Conservation (phyloP, 2,329 filamentous ascomycete species). For the Aspergillus pseudoterreus region DNA sequence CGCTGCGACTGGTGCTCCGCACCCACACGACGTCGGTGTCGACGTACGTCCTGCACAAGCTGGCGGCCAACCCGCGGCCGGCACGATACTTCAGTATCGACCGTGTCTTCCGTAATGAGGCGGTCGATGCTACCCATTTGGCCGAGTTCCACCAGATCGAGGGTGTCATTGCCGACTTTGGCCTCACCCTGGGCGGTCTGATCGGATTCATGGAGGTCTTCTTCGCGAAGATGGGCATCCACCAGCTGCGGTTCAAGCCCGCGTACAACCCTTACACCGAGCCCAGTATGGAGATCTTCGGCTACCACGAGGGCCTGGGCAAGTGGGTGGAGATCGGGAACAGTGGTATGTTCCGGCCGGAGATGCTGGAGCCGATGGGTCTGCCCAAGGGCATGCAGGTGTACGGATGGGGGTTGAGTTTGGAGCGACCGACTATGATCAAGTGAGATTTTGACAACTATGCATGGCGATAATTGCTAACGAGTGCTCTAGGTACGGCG, state of each 20-base stretch:
- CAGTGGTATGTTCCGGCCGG: conserved; percentile 96
- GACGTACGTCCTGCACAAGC: conserved; percentile 83
- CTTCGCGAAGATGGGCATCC: conserved; percentile 93
- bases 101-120: conserved; percentile 96
- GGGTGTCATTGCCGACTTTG: conserved; percentile 96
- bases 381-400: conserved; percentile 86
- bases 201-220: conserved; percentile 95
- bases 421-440: conserved; percentile 98
- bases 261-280: conserved; percentile 96
- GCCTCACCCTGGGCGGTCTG: conserved; percentile 82
- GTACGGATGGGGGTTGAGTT: conserved; percentile 86
- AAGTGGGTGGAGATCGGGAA: conserved; percentile 98
- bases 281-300: conserved; percentile 97
- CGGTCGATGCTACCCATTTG: conserved; percentile 92
- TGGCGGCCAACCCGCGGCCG: conserved; percentile 76
- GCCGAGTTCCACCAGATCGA: conserved; percentile 99
- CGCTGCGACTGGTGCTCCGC: conserved; percentile 79
- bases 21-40: conserved; percentile 95
- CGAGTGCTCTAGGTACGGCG: conserved; percentile 53
- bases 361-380: conserved; percentile 95
- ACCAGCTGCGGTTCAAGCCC: conserved; percentile 87
- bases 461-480: background rate
- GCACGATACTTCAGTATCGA: conserved; percentile 99
- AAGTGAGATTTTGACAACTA: conserved; percentile 57
- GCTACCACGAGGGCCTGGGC: conserved; percentile 80